Evolutionary conservation across 768 basidiomycete genomes (phyloP).

Genomic region (Strobilomyces dryophilus): DNA sequence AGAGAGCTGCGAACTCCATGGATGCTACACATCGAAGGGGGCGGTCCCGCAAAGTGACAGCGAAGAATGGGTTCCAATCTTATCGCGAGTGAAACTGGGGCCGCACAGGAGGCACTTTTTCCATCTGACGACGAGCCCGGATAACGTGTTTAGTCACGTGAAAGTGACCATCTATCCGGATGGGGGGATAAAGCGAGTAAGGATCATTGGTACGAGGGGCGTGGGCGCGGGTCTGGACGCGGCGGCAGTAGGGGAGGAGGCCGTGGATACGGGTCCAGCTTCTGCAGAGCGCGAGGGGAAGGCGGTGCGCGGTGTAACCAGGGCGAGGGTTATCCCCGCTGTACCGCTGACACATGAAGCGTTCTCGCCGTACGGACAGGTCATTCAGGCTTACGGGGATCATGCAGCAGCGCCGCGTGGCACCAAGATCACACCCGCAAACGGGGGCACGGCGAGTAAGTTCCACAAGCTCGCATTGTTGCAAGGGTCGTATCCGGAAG

Average conservation of each 20-base stretch:
- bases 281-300: not conserved
- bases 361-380: constrained; percentile 86
- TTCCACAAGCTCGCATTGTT: constrained; percentile 88
- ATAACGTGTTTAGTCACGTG: constrained; percentile 70
- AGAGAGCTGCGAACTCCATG: constrained; percentile 79
- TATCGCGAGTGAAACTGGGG: constrained; percentile 76
- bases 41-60: constrained; percentile 37
- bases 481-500: constrained; percentile 58
- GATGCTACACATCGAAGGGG: constrained; percentile 30
- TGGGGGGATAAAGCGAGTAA: constrained; percentile 92
- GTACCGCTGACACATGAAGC: constrained; percentile 78
- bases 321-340: constrained; percentile 41
- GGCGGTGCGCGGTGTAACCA: constrained; percentile 8
- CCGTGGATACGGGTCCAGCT: constrained; percentile 1
- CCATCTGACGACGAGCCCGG: constrained; percentile 65
- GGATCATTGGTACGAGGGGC: constrained; percentile 64
- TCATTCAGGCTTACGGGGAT: constrained; percentile 83
- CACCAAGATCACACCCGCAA: constrained; percentile 74
- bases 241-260: constrained; percentile 1
- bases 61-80: constrained; percentile 64
- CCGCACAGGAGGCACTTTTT: constrained; percentile 90
- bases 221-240: constrained; percentile 3
- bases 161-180: constrained; percentile 90
- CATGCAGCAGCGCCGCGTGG: constrained; percentile 61
- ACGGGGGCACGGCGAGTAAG: constrained; percentile 87